Evolutionary conservation across 257 asterid species (phyloP), one percentile per base, ranked within the genome.

Genomic region (Solanum pinnatisectum): DNA sequence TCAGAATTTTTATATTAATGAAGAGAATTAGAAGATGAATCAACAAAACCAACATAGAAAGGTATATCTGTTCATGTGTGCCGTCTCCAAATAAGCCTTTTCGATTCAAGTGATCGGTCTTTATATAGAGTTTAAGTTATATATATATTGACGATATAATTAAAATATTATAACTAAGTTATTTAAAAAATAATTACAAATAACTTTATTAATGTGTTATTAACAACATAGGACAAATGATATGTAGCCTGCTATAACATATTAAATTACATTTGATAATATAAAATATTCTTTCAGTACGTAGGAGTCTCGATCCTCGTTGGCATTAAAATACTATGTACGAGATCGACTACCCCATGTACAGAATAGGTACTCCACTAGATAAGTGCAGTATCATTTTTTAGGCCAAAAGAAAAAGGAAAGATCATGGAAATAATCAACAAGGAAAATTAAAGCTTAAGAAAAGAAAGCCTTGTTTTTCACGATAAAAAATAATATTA

Each of bases 41-140:
- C 49, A 68, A 86, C 46, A 16, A 68, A 40, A 7, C 20, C 12
- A 20, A 49, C 35, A 36, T 33, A 73, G 59, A 86, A 25, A 73
- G 23, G 79, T 6, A 40, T 77, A 39, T 67, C 86, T 89, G 89
- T 89, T 87, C 86, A 68, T 88, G 82, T 81, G 35, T 78, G 79
- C 72, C 30, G 65, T 82, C 84, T 42, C 67, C 35, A 13, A 16
- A 79, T 79, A 79, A 78, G 37, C 63, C 84, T 78, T 42, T 6
- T 4, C 22, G 4, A 25, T 25, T 78, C 33, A 65, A 63, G 71
- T 4, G 32, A 11, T 0, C 35, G 20, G 0, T 23, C 32, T 23
- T 11, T 2, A 1, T 25, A 1, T 0, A 73, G 18, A 36, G 82
- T 20, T 73, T 36, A 73, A 73, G 30, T 36, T 73, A 36, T 35